phyloP scores from a whole-genome alignment of 129 eudicot species.

The Lactuca sativa region DNA sequence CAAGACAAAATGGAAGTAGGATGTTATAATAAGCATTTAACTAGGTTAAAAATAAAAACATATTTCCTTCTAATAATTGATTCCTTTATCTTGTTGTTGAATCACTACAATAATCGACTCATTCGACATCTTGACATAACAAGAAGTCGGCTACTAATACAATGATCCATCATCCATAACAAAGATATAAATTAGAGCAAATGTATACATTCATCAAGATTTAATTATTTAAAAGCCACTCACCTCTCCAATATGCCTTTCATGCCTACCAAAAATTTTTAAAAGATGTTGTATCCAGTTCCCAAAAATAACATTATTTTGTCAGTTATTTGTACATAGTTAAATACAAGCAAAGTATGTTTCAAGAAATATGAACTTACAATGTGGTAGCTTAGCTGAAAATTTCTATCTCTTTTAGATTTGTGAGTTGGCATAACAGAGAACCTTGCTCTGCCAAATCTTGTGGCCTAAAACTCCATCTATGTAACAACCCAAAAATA shows the following conservation, averaged over 20 bases:
- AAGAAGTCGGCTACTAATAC: too few species aligned
- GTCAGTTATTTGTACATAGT: background rate
- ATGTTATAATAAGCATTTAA: too few species aligned
- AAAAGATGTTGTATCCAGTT: conserved; percentile 80
- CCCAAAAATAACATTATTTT: conserved; percentile 45
- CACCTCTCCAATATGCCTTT: conserved; percentile 97
- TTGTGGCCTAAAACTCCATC: conserved; percentile 96
- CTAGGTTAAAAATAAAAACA: too few species aligned
- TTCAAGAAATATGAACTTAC: conserved; percentile 39
- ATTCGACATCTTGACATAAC: too few species aligned
- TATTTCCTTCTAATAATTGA: too few species aligned
- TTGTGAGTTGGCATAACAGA: conserved; percentile 84
- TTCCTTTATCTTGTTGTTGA: too few species aligned
- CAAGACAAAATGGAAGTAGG: too few species aligned
- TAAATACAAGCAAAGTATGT: background rate
- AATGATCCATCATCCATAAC: too few species aligned
- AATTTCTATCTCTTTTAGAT: conserved; percentile 42
- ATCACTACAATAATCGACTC: too few species aligned
- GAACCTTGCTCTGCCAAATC: conserved; percentile 79
- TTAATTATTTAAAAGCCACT: conserved; percentile 27
- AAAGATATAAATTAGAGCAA: too few species aligned
- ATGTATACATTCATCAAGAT: too few species aligned
- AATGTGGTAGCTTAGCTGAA: conserved; percentile 88
- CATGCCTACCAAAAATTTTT: conserved; percentile 66
- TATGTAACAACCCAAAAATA: conserved; percentile 37